A percentile compares a stretch with the other conserved stretches of the same genome.
These are phyloP conservation scores for Ustilago bromivora DNA, from an alignment of 1,284 basidiomycete genomes.

Conservation along the genomic window DNA sequence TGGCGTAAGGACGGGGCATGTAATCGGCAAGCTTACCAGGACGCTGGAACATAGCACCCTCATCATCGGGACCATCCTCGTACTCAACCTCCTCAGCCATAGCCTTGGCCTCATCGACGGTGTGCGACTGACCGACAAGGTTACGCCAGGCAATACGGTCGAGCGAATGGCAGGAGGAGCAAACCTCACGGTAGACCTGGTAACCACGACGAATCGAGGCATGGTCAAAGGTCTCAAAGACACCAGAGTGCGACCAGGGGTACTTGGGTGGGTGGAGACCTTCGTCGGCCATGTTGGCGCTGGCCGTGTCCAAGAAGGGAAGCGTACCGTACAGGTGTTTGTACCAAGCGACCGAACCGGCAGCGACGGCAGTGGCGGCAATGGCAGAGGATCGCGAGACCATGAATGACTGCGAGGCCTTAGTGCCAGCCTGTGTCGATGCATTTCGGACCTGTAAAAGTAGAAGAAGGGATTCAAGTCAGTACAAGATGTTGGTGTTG, in stretches of 20 bases:
- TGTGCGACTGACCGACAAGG: conserved; percentile 97
- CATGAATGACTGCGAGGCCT: conserved; percentile 71
- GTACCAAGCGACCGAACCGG: conserved; percentile 94
- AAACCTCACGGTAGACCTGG: conserved; percentile 98
- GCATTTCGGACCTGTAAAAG: conserved; percentile 60
- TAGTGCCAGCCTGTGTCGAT: conserved; percentile 56
- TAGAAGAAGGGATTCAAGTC: conserved; percentile 9
- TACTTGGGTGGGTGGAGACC: conserved; percentile 89
- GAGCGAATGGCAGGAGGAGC: conserved; percentile 97
- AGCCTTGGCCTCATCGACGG: conserved; percentile 87
- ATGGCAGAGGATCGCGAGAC: conserved; percentile 83
- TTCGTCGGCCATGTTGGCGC: conserved; percentile 77
- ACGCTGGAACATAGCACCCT: conserved; percentile 98
- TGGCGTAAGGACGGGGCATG: conserved; percentile 94
- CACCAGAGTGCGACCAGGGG: conserved; percentile 92
- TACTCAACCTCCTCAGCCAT: conserved; percentile 95
- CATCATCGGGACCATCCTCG: conserved; percentile 91
- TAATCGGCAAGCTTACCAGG: conserved; percentile 98
- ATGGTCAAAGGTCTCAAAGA: conserved; percentile 93
- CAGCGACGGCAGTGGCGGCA: conserved; percentile 82
- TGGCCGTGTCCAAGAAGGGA: conserved; percentile 62
- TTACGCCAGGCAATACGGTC: conserved; percentile 99
- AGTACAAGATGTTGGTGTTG: conserved; percentile 16
- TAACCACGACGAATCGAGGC: conserved; percentile 95
- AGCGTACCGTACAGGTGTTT: conserved; percentile 86